Base-by-base conservation (phyloP, 2,329 filamentous ascomycete genomes). In the Xylariaceae sp. region DNA sequence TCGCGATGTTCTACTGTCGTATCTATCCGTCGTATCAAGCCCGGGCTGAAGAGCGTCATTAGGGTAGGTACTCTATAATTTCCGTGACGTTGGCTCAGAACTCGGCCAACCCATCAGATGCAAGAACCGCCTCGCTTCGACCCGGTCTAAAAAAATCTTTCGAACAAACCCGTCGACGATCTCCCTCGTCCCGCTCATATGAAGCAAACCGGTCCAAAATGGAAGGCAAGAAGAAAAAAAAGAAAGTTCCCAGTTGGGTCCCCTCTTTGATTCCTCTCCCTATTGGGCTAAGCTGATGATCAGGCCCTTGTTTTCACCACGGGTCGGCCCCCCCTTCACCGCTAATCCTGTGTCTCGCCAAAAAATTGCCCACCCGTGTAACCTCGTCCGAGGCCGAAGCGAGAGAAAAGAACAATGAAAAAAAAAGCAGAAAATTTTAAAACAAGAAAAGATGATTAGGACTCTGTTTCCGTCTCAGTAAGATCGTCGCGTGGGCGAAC, bases 311-410 rank as follows among this genome's bases (percentile, higher is more conserved):
- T 42, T 42, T 15, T 45, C 5, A 17, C 45, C 13, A 9, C 15
- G 5, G 34, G 44, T 30, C 23, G 23, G 23, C 23, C 23, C 23
- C 23, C 23, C 23, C 47, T 52, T 57, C 51, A 52, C 49, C 42
- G 52, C 58, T 51, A 58, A 60, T 56, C 50, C 10, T 45, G 30
- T 37, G 44, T 52, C 50, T 55, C 39, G 17, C 55, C 37, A 42
- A 39, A 56, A 49, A 30, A 42, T 42, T 45, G 37, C 35, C 56
- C 35, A 18, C 44, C 44, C 47, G 47, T 18, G 47, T 18, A 9
- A 49, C 17, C 47, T 49, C 23, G 23, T 23, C 49, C 23, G 30
- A 35, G 7, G 23, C 23, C 49, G 30, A 35, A 30, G 23, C 23
- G 23, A 51, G 34, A 4, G 11, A 35, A 35, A 35, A 51, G 49